phyloP scores from a whole-genome alignment of 2,329 filamentous ascomycete species.

The Sporothrix variecibatus region DNA sequence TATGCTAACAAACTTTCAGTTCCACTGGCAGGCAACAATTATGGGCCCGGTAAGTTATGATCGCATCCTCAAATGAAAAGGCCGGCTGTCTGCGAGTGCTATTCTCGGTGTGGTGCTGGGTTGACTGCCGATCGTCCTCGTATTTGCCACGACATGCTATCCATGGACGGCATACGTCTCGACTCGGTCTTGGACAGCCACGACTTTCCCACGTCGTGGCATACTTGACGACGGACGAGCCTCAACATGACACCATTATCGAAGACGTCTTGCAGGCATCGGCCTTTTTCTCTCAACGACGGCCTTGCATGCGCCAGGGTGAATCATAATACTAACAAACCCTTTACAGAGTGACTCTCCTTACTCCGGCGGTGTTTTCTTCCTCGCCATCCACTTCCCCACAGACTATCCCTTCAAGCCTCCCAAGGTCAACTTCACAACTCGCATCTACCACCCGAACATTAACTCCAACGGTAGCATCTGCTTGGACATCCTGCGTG shows the following conservation, averaged over 20 bases:
- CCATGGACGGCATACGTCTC: background rate
- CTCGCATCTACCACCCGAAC: constrained; percentile 99
- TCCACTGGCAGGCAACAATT: constrained; percentile 99
- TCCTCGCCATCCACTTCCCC: constrained; percentile 97
- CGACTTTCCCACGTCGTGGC: background rate
- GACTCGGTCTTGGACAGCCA: background rate
- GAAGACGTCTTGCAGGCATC: background rate
- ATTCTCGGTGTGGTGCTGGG: background rate
- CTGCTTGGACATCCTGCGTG: constrained; percentile 95
- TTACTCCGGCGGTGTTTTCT: constrained; percentile 98
- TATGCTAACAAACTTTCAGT: constrained; percentile 57
- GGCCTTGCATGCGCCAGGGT: background rate
- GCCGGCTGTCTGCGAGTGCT: background rate
- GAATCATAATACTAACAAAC: constrained; percentile 36
- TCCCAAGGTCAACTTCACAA: constrained; percentile 99
- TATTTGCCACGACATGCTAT: background rate
- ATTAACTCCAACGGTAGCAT: constrained; percentile 99
- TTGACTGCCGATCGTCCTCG: background rate
- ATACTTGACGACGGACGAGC: background rate
- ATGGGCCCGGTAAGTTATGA: constrained; percentile 88
- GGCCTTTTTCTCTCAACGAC: background rate
- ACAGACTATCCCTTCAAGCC: constrained; percentile 99
- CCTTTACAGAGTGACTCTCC: constrained; percentile 80
- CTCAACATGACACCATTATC: background rate
- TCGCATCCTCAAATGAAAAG: constrained; percentile 18